These are phyloP conservation scores for Dendrobium catenatum DNA, from an alignment of 106 monocot genomes.

Conservation along the genomic window DNA sequence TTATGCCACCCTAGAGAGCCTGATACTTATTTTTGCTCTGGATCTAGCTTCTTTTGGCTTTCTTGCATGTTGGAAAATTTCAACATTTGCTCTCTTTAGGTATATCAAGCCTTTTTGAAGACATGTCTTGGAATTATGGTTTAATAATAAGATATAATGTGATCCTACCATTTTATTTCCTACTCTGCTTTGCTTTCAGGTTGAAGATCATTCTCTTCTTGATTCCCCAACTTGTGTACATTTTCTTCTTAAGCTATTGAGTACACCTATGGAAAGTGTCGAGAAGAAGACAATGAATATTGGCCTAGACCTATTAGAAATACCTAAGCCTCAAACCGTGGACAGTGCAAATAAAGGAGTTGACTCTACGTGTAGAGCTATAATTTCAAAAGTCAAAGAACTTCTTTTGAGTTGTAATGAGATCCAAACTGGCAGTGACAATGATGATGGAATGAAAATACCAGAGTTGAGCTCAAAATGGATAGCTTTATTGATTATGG, in stretches of 20 bases:
- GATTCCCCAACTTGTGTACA: slow-evolving; percentile 69
- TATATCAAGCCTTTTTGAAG: neutral
- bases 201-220: slow-evolving; percentile 67
- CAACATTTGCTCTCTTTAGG: neutral
- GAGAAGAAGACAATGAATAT: slow-evolving; percentile 35
- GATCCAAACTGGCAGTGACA: slow-evolving; percentile 38
- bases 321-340: slow-evolving; percentile 29
- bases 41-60: neutral
- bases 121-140: neutral
- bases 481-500: slow-evolving; percentile 93
- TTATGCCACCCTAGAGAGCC: neutral
- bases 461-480: slow-evolving; percentile 88
- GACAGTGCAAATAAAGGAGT: slow-evolving; percentile 32
- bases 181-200: slow-evolving; percentile 39
- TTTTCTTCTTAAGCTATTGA: slow-evolving; percentile 89
- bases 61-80: neutral
- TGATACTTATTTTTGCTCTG: neutral
- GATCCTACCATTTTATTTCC: neutral
- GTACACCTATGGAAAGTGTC: slow-evolving; percentile 30
- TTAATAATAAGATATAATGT: neutral
- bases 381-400: slow-evolving; percentile 72
- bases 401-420: slow-evolving; percentile 82
- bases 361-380: slow-evolving; percentile 57
- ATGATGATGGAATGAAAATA: slow-evolving; percentile 41
- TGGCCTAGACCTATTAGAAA: slow-evolving; percentile 51